Percentiles rank a stretch among this genome's conserved stretches.
Evolutionary conservation across 2,329 filamentous ascomycete species (phyloP).

Genomic region (Phoma sp.): DNA sequence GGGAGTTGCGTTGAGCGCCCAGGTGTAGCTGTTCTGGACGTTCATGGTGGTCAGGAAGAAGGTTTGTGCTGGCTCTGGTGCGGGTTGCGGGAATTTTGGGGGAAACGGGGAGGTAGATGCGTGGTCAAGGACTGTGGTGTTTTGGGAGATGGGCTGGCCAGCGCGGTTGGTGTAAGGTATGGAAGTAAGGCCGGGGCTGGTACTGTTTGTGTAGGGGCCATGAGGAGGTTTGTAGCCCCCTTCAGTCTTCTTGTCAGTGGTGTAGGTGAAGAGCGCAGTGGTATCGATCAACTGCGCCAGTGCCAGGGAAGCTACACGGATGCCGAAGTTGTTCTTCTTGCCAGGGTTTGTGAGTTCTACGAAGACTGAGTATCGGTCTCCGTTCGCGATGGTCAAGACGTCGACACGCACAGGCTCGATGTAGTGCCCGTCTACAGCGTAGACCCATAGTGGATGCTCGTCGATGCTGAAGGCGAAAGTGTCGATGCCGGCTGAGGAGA

Average conservation of each 20-base stretch:
- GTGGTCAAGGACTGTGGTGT: slow-evolving; percentile 51
- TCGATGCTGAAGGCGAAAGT: slow-evolving; percentile 58
- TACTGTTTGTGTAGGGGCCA: slow-evolving; percentile 7
- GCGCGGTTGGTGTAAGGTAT: slow-evolving; percentile 57
- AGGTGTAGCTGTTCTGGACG: slow-evolving; percentile 56
- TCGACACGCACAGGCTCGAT: slow-evolving; percentile 60
- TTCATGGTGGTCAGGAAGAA: slow-evolving; percentile 47
- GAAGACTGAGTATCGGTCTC: slow-evolving; percentile 61
- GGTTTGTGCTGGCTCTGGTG: slow-evolving; percentile 54
- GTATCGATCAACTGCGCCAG: slow-evolving; percentile 63
- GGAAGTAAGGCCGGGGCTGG: slow-evolving; percentile 10
- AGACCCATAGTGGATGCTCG: slow-evolving; percentile 60
- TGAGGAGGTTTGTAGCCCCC: slow-evolving; percentile 10
- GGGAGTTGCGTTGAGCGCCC: slow-evolving; percentile 58
- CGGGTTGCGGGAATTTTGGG: slow-evolving; percentile 47
- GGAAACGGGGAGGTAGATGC: slow-evolving; percentile 56
- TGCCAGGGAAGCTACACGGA: slow-evolving; percentile 59
- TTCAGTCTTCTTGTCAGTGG: slow-evolving; percentile 40
- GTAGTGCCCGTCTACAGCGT: slow-evolving; percentile 62
- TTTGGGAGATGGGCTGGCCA: slow-evolving; percentile 51
- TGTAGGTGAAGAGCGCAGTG: slow-evolving; percentile 53
- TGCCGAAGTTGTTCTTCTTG: slow-evolving; percentile 56
- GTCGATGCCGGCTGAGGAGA: slow-evolving; percentile 58
- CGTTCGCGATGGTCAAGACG: slow-evolving; percentile 57
- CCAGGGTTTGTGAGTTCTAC: slow-evolving; percentile 53